Percentiles rank a stretch among this genome's conserved stretches.
phyloP scores from a whole-genome alignment of 2,329 filamentous ascomycete species.

The Magnaporthales sp. region DNA sequence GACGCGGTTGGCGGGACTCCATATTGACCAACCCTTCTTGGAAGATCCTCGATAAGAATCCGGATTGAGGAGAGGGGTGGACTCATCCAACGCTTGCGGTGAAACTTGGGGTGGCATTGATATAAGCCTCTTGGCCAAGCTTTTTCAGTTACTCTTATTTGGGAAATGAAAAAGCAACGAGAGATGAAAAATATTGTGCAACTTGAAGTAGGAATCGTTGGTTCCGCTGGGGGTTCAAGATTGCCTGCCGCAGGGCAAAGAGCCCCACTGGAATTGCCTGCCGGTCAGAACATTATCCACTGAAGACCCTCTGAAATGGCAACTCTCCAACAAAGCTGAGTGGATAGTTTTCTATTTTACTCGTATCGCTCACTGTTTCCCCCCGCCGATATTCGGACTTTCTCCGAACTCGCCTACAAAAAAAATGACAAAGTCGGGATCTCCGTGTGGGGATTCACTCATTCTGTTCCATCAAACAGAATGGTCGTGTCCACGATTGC shows the following conservation, averaged over 20 bases:
- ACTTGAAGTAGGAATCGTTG: neutral
- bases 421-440: neutral
- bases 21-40: constrained; percentile 5
- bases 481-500: neutral
- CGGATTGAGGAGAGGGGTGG: neutral
- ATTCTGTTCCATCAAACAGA: too few relatives aligned
- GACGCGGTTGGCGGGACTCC: constrained; percentile 30
- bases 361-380: neutral
- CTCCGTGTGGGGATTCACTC: too few relatives aligned
- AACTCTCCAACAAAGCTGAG: neutral
- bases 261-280: constrained; percentile 4
- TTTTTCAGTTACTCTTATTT: neutral
- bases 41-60: neutral
- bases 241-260: neutral
- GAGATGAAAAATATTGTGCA: neutral
- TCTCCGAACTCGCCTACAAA: neutral
- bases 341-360: neutral
- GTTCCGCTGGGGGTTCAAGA: neutral
- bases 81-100: neutral
- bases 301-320: neutral
- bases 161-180: neutral
- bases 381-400: neutral
- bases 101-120: neutral
- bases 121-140: neutral
- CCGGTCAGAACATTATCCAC: neutral